These are phyloP conservation scores for Ramularia endophylla DNA, from an alignment of 2,329 filamentous ascomycete genomes.

Conservation along the genomic window DNA sequence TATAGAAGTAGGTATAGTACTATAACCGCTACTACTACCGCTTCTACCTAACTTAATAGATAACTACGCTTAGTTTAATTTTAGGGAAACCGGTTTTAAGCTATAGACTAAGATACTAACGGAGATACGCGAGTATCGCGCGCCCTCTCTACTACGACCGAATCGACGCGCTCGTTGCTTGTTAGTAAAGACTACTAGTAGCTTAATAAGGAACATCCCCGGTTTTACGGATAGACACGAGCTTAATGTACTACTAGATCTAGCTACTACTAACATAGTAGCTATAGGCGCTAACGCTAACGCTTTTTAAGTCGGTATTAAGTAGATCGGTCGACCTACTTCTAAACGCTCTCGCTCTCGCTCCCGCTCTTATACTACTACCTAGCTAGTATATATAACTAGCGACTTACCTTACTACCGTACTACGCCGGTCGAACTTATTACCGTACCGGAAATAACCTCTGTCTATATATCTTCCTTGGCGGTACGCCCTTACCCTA, in stretches of 20 bases:
- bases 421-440: background rate
- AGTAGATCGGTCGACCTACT: background rate
- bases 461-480: background rate
- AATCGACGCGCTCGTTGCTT: no score
- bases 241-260: background rate
- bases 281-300: background rate
- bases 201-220: no score
- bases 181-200: no score
- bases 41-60: no score
- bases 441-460: background rate
- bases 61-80: no score
- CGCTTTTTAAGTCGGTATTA: background rate
- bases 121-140: no score
- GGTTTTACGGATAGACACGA: no score
- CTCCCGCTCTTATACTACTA: no score
- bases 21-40: background rate
- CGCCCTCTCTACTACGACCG: no score
- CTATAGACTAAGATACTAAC: background rate
- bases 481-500: background rate
- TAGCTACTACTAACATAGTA: background rate
- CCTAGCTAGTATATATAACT: no score
- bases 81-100: background rate
- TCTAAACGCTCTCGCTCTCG: no score
- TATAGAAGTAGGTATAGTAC: background rate
- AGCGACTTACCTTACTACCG: no score